Percentiles rank a stretch among this genome's conserved stretches.
Conservation (phyloP, 306 rosid species). For the Sicyos edulis region DNA sequence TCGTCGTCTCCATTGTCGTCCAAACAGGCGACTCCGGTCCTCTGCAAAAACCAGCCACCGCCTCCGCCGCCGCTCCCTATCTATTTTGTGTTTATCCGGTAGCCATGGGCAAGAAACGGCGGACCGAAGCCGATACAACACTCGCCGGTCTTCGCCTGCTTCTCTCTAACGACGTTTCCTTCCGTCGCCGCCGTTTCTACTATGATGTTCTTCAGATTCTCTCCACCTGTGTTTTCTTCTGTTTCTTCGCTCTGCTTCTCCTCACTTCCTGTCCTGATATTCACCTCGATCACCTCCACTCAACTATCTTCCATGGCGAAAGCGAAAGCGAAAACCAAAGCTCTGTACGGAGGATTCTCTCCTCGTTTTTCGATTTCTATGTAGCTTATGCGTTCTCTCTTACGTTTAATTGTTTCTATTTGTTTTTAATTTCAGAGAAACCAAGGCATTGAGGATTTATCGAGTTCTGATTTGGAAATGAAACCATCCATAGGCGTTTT, state of each 20-base stretch:
- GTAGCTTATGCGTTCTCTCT: neutral
- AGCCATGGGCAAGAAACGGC: conserved; percentile 35
- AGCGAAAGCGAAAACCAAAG: neutral
- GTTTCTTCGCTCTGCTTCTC: conserved; percentile 40
- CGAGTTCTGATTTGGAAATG: conserved; percentile 23
- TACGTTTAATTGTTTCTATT: neutral
- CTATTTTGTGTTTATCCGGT: no score
- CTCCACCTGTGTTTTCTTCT: conserved; percentile 47
- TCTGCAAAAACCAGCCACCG: neutral
- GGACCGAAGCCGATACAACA: conserved; percentile 22
- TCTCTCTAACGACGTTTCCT: conserved; percentile 24
- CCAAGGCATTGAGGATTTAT: conserved; percentile 21
- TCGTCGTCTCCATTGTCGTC: neutral
- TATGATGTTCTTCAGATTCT: conserved; percentile 40
- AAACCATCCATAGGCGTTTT: conserved; percentile 30
- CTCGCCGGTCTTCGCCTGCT: conserved; percentile 17
- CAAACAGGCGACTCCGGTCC: neutral
- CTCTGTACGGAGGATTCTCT: conserved; percentile 17
- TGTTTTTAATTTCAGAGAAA: neutral
- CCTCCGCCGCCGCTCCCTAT: neutral
- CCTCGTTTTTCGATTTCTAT: neutral
- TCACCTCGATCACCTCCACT: conserved; percentile 25
- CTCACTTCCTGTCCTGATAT: conserved; percentile 33
- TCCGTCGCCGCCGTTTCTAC: conserved; percentile 32
- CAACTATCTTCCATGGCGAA: conserved; percentile 14